Base-by-base conservation (phyloP, 805 yeast genomes). In the Candida vaughaniae region DNA sequence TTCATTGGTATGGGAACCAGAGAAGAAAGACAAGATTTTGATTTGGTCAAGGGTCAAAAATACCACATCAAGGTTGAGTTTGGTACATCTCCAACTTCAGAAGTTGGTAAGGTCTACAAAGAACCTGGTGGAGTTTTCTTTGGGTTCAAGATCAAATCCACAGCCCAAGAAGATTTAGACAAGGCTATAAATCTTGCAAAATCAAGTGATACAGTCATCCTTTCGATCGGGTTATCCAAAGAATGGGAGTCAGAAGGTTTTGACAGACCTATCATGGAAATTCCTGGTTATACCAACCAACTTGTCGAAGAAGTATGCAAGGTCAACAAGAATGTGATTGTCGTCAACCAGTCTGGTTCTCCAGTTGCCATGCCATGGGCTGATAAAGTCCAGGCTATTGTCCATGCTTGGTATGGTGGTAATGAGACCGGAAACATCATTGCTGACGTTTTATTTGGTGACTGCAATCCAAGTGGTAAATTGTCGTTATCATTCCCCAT, bases 401-500 rank as follows among this genome's bases (percentile, higher is more conserved):
- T 45, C 1, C 49, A 45, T 23, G 47, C 49, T 48, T 49, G 48
- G 52, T 31, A 41, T 51, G 38, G 49, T 51, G 31, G 39, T 32
- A 17, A 58, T 47, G 29, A 53, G 51, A 19, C 64, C 28, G 83
- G 84, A 41, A 77, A 74, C 46, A 73, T 77, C 11, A 63, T 78
- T 51, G 82, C 82, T 3, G 82, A 78, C 55, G 77, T 75, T 10
- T 43, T 79, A 30, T 78, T 67, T 47, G 85, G 84, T 20, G 82
- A 78, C 46, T 67, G 56, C 33, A 77, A 76, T 51, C 86, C 86
- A 20, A 62, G 73, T 40, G 86, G 83, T 11, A 40, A 40, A 17
- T 81, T 80, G 28, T 42, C 45, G 11, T 31, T 45, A 16, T 28
- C 49, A 1, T 45, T 45, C 47, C 66, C 65, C 12, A 39, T 43